Conservation (phyloP, 352 stramenopile species). For the Phytopythium helicoides region DNA sequence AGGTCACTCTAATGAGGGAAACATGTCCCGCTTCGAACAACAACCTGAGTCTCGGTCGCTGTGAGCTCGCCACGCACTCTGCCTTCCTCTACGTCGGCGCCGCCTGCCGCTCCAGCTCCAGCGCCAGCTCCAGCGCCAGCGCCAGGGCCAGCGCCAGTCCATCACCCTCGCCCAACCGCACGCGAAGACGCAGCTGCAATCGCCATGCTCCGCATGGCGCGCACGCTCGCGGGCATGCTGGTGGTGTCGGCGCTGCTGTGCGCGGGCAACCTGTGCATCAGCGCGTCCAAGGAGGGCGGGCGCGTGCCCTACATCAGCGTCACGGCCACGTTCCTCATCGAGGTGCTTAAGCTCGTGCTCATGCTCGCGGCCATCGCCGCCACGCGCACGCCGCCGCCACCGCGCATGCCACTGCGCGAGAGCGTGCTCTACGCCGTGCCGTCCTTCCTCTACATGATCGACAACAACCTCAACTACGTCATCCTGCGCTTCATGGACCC, state of each 20-base stretch:
- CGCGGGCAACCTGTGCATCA: constrained; percentile 83
- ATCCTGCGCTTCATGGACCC: constrained; percentile 85
- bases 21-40: too few species aligned
- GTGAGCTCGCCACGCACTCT: too few species aligned
- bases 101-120: too few species aligned
- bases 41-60: too few species aligned
- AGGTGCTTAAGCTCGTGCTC: constrained; percentile 75
- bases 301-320: constrained; percentile 82
- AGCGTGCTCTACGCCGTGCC: constrained; percentile 75
- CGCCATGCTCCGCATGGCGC: constrained; percentile 24
- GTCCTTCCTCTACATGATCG: constrained; percentile 84
- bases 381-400: constrained; percentile 32
- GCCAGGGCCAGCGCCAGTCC: too few species aligned
- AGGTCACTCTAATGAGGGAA: too few species aligned
- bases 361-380: constrained; percentile 41
- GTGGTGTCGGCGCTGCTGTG: constrained; percentile 66
- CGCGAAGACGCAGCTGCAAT: too few species aligned
- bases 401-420: constrained; percentile 48
- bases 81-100: too few species aligned
- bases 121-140: too few species aligned
- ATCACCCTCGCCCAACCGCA: too few species aligned
- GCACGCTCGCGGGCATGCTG: constrained; percentile 64
- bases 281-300: constrained; percentile 73
- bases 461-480: constrained; percentile 90
- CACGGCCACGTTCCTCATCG: constrained; percentile 83